Conservation (phyloP, 345 rosid genomes). For the Orychophragmus violaceus region DNA sequence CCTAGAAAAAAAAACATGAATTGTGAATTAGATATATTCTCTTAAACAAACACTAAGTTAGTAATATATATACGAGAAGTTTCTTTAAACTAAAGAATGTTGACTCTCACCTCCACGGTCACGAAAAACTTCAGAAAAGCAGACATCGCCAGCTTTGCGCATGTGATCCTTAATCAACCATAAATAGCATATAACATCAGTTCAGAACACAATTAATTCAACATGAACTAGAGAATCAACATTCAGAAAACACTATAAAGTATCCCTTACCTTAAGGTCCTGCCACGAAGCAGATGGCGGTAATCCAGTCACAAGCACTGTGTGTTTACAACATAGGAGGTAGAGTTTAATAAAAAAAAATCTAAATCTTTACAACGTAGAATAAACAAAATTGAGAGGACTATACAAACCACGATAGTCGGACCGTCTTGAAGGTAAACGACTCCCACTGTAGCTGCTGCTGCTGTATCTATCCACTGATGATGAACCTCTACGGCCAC, state of each 20-base stretch:
- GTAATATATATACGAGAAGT: not conserved
- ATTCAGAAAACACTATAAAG: too few relatives aligned
- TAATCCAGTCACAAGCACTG: slow-evolving; percentile 84
- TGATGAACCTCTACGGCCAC: slow-evolving; percentile 70
- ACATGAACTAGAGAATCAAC: not conserved
- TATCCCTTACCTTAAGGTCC: slow-evolving; percentile 72
- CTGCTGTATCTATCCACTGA: slow-evolving; percentile 68
- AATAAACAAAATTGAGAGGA: not conserved
- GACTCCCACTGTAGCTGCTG: slow-evolving; percentile 65
- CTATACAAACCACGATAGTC: slow-evolving; percentile 76
- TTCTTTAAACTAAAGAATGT: not conserved
- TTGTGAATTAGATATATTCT: not conserved
- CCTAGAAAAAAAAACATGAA: slow-evolving; percentile 41
- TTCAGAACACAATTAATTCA: not conserved
- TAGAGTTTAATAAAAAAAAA: not conserved
- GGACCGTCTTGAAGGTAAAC: slow-evolving; percentile 71
- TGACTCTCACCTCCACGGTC: slow-evolving; percentile 68
- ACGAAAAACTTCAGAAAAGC: slow-evolving; percentile 88
- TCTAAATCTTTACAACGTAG: not conserved
- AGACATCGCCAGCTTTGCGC: slow-evolving; percentile 98
- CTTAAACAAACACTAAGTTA: not conserved
- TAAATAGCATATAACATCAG: not conserved
- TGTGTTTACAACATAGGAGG: not conserved
- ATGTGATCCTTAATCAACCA: slow-evolving; percentile 71
- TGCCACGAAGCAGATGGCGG: slow-evolving; percentile 99